Percentiles rank a stretch among this genome's conserved stretches.
Conservation (phyloP, 305 asterid species). For the Lippia alba region DNA sequence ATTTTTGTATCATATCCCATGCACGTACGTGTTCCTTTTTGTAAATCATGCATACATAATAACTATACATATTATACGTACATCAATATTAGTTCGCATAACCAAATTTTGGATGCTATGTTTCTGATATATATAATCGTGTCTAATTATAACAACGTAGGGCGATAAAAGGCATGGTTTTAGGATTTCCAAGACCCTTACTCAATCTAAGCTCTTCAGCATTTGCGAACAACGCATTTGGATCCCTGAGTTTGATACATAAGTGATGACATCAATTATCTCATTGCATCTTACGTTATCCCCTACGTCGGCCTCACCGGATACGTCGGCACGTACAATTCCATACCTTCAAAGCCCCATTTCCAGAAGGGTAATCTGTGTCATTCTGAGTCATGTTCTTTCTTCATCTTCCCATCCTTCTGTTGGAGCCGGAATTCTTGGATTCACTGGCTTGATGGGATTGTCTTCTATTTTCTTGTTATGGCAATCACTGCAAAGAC, state of each 20-base stretch:
- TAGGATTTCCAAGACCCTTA: conserved; percentile 39
- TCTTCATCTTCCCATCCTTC: not conserved
- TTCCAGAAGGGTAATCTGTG: conserved; percentile 42
- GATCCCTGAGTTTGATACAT: conserved; percentile 51
- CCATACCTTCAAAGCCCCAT: conserved; percentile 44
- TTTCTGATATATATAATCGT: too few species aligned
- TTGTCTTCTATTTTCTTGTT: conserved; percentile 74
- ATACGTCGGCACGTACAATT: conserved; percentile 55
- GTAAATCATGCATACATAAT: too few species aligned
- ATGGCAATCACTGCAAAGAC: conserved; percentile 91
- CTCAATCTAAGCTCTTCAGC: conserved; percentile 29
- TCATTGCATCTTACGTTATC: conserved; percentile 51
- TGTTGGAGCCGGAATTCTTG: conserved; percentile 81
- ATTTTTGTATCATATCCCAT: not conserved
- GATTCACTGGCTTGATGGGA: conserved; percentile 78
- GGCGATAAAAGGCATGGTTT: conserved; percentile 33
- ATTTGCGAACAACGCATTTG: conserved; percentile 46
- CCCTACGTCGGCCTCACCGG: conserved; percentile 67
- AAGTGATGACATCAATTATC: conserved; percentile 52
- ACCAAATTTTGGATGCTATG: too few species aligned
- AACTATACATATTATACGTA: too few species aligned
- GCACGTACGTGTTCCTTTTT: too few species aligned
- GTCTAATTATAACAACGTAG: conserved; percentile 10
- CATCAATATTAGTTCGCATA: too few species aligned
- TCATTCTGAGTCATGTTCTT: conserved; percentile 35